Conservation (phyloP, 192 early-diverging fungal genomes). For the Coemansia sp. region DNA sequence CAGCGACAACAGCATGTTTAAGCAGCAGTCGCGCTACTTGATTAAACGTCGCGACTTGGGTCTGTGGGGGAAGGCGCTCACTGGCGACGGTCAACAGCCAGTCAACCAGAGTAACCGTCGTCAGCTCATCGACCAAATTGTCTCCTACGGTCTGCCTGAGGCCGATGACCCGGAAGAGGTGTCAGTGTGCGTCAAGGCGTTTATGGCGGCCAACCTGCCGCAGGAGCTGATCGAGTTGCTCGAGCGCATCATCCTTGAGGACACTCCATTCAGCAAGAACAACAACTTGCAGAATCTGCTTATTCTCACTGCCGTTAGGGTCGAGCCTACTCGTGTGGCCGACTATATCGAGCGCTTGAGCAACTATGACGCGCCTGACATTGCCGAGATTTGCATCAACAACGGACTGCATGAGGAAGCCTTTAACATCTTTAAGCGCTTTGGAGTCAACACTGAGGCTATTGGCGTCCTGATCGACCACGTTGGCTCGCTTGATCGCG, state of each 20-base stretch:
- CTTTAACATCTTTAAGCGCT: slow-evolving; percentile 94
- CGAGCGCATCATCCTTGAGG: slow-evolving; percentile 95
- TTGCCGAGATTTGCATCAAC: slow-evolving; percentile 94
- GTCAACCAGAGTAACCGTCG: slow-evolving; percentile 72
- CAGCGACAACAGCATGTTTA: slow-evolving; percentile 99
- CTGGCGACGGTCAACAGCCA: slow-evolving; percentile 69
- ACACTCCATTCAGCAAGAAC: slow-evolving; percentile 92
- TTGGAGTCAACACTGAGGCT: slow-evolving; percentile 86
- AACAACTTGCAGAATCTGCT: slow-evolving; percentile 96
- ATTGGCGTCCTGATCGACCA: slow-evolving; percentile 93
- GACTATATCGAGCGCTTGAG: slow-evolving; percentile 94
- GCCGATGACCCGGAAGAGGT: slow-evolving; percentile 98
- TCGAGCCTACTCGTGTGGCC: slow-evolving; percentile 91
- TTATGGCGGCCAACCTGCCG: slow-evolving; percentile 95
- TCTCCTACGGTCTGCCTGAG: slow-evolving; percentile 91
- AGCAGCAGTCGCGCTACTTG: slow-evolving; percentile 97
- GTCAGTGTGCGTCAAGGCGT: slow-evolving; percentile 96
- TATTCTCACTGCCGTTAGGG: slow-evolving; percentile 96
- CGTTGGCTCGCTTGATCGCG: slow-evolving; percentile 92
- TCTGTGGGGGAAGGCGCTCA: slow-evolving; percentile 86
- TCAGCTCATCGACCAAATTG: slow-evolving; percentile 92
- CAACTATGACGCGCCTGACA: slow-evolving; percentile 97
- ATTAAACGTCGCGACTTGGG: slow-evolving; percentile 84
- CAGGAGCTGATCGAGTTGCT: slow-evolving; percentile 97
- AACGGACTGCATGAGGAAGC: slow-evolving; percentile 94